phyloP scores from a whole-genome alignment of 2,329 filamentous ascomycete genomes.

The Hymenoscyphus salicellus region DNA sequence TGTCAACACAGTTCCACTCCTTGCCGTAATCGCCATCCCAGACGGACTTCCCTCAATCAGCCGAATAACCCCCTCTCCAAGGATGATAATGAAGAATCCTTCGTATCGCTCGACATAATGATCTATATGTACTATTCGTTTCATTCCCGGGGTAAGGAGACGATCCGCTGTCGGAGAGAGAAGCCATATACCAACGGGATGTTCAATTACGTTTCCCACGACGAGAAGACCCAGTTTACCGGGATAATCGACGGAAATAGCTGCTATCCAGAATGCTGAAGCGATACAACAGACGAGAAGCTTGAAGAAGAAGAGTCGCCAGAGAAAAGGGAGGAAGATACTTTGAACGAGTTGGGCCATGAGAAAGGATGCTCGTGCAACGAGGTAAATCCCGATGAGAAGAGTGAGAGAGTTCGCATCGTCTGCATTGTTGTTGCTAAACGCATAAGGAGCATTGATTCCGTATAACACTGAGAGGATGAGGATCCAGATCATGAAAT shows the following conservation, averaged over 20 bases:
- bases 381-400: slow-evolving; percentile 20
- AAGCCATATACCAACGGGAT: slow-evolving; percentile 17
- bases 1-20: slow-evolving; percentile 15
- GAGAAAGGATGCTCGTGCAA: slow-evolving; percentile 17
- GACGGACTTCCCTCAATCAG: slow-evolving; percentile 22
- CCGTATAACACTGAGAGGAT: slow-evolving; percentile 22
- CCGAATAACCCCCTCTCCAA: slow-evolving; percentile 24
- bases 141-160: slow-evolving; percentile 16
- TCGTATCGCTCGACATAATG: slow-evolving; percentile 22
- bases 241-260: slow-evolving; percentile 18
- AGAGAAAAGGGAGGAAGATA: slow-evolving; percentile 17
- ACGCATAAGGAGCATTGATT: slow-evolving; percentile 22
- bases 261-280: slow-evolving; percentile 15
- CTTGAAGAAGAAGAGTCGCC: slow-evolving; percentile 16
- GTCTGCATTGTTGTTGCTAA: slow-evolving; percentile 1
- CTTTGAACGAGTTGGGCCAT: slow-evolving; percentile 8
- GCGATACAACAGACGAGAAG: neutral
- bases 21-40: slow-evolving; percentile 15
- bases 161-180: slow-evolving; percentile 16
- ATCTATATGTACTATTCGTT: slow-evolving; percentile 10
- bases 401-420: slow-evolving; percentile 16
- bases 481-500: slow-evolving; percentile 22
- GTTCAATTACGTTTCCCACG: slow-evolving; percentile 18
- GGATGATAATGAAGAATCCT: slow-evolving; percentile 24
- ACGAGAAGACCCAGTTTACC: slow-evolving; percentile 16